A percentile compares a stretch with the other conserved stretches of the same genome.
These are phyloP conservation scores for Vigna mungo DNA, from an alignment of 306 rosid species.

Conservation along the genomic window DNA sequence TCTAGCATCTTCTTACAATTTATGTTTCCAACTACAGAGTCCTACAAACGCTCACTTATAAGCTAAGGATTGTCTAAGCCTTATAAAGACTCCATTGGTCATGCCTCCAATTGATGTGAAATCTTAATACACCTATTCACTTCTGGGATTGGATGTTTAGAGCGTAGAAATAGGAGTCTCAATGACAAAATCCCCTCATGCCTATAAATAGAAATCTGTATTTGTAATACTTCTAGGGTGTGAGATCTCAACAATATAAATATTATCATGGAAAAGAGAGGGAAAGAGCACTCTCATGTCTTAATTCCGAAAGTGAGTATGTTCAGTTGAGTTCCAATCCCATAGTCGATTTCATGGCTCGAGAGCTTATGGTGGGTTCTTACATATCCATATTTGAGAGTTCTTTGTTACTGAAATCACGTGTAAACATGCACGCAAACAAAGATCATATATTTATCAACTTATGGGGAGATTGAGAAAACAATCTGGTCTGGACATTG, in stretches of 20 bases:
- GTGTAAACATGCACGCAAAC: not conserved
- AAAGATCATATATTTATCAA: not conserved
- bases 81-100: not conserved
- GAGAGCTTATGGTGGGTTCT: constrained; percentile 7
- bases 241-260: not conserved
- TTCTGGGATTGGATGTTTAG: not conserved
- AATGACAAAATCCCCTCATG: not conserved
- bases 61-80: not conserved
- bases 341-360: not conserved
- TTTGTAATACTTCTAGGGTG: not conserved
- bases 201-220: not conserved
- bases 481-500: not conserved
- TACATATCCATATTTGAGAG: constrained; percentile 15
- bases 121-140: not conserved
- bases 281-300: not conserved
- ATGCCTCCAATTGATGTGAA: not conserved
- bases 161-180: not conserved
- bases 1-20: not conserved
- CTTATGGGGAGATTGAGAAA: constrained; percentile 25
- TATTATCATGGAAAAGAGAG: not conserved
- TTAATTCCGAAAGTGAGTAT: not conserved
- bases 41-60: not conserved
- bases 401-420: constrained; percentile 24
- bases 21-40: not conserved
- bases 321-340: constrained; percentile 9